Conservation (phyloP, 2,329 filamentous ascomycete species). For the Aspergillus bombycis region DNA sequence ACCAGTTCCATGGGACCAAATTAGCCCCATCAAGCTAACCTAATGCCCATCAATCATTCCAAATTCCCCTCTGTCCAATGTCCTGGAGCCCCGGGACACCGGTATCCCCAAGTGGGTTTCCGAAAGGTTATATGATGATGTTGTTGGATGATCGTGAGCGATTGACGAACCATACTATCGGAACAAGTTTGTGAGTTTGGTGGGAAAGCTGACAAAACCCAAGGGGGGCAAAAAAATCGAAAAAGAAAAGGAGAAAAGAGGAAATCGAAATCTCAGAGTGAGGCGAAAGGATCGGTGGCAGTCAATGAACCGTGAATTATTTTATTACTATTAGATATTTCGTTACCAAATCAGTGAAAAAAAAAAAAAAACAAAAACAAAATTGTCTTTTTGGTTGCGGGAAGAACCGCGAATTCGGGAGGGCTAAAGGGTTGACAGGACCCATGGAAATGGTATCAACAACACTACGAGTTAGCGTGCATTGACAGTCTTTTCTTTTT, state of each 20-base stretch:
- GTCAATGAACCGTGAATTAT: not conserved
- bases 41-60: not conserved
- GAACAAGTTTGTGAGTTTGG: not conserved
- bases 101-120: conserved; percentile 5
- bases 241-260: not conserved
- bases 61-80: not conserved
- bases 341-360: not conserved
- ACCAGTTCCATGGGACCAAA: conserved; percentile 9
- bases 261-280: not conserved
- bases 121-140: conserved; percentile 3
- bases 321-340: not conserved
- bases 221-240: not conserved
- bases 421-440: conserved; percentile 4
- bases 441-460: not conserved
- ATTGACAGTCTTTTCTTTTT: not conserved
- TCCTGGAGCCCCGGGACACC: not conserved
- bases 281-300: conserved; percentile 2
- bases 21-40: conserved; percentile 1
- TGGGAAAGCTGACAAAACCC: not conserved
- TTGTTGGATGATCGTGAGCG: conserved; percentile 1
- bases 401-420: conserved; percentile 5
- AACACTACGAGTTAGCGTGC: not conserved
- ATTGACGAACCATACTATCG: conserved; percentile 6
- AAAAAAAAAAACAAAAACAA: not conserved
- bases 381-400: not conserved